Conservation (phyloP, 768 basidiomycete species). For the Boletus reticuloceps region DNA sequence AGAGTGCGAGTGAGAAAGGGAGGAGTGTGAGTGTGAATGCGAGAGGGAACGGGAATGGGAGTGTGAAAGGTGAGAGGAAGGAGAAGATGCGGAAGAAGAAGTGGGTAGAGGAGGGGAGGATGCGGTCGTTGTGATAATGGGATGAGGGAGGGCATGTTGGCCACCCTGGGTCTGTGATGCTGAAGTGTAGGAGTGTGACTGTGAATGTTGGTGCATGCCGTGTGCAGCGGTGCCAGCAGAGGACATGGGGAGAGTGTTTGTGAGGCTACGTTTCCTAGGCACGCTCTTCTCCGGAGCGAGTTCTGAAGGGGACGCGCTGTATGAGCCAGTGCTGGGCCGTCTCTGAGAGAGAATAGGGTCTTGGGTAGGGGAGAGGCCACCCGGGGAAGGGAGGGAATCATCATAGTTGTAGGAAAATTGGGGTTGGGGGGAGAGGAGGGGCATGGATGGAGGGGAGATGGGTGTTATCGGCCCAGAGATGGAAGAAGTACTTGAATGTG, state of each 20-base stretch:
- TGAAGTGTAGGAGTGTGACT: slow-evolving; percentile 25
- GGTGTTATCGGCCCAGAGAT: slow-evolving; percentile 54
- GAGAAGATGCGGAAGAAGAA: slow-evolving; percentile 25
- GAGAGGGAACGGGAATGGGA: slow-evolving; percentile 17
- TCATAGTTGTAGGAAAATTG: slow-evolving; percentile 54
- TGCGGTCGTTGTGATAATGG: slow-evolving; percentile 32
- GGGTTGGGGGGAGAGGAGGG: slow-evolving; percentile 43
- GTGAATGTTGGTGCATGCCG: slow-evolving; percentile 25
- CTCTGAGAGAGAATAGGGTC: slow-evolving; percentile 30
- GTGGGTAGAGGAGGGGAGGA: slow-evolving; percentile 28
- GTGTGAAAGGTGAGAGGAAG: slow-evolving; percentile 23
- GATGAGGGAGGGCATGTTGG: slow-evolving; percentile 20
- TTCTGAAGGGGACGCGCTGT: slow-evolving; percentile 47
- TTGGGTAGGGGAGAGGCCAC: slow-evolving; percentile 26
- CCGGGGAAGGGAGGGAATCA: slow-evolving; percentile 27
- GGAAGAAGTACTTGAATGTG: slow-evolving; percentile 25
- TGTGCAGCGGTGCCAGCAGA: slow-evolving; percentile 5
- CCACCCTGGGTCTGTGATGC: slow-evolving; percentile 6
- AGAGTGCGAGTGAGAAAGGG: slow-evolving; percentile 19
- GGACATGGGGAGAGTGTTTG: slow-evolving; percentile 38
- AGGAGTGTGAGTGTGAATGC: slow-evolving; percentile 21
- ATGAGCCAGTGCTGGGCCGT: slow-evolving; percentile 38
- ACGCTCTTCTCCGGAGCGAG: slow-evolving; percentile 46
- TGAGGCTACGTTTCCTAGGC: slow-evolving; percentile 68
- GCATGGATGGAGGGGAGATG: slow-evolving; percentile 46